Percentiles rank a stretch among this genome's conserved stretches.
Conservation (phyloP, 768 basidiomycete species). For the Leccinum obscurum region DNA sequence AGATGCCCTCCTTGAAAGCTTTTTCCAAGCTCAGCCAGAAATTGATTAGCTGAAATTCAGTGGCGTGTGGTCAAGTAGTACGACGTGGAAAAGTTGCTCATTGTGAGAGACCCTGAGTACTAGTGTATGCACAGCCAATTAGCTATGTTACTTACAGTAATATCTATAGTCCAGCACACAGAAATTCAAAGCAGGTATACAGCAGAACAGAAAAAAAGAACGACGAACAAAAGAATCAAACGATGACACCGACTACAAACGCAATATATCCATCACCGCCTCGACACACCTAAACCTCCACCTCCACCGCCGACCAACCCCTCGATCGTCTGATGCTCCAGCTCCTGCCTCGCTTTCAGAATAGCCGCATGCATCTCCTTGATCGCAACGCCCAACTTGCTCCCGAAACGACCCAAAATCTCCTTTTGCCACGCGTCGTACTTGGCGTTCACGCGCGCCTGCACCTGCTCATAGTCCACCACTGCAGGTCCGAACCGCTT, state of each 20-base stretch:
- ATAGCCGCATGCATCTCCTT: constrained; percentile 97
- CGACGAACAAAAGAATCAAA: neutral
- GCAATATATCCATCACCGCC: neutral
- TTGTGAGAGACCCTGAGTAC: no score
- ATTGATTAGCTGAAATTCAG: constrained; percentile 55
- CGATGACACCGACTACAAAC: neutral
- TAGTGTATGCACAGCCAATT: no score
- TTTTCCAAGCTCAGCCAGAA: constrained; percentile 97
- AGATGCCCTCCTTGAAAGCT: constrained; percentile 79
- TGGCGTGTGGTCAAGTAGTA: no score
- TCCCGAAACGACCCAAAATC: constrained; percentile 87
- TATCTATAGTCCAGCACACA: no score
- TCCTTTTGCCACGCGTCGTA: constrained; percentile 99
- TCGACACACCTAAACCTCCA: neutral
- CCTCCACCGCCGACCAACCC: constrained; percentile 60
- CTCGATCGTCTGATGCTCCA: constrained; percentile 96
- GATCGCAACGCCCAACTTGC: constrained; percentile 92
- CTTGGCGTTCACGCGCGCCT: constrained; percentile 95
- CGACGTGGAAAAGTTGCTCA: no score
- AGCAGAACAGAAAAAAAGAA: neutral
- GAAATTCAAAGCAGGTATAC: no score
- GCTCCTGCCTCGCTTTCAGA: constrained; percentile 89
- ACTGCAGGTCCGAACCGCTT: constrained; percentile 91
- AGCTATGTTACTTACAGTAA: no score
- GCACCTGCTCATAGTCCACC: constrained; percentile 97